phyloP scores from a whole-genome alignment of 2,329 filamentous ascomycete species.

The Cordyceps sp. region DNA sequence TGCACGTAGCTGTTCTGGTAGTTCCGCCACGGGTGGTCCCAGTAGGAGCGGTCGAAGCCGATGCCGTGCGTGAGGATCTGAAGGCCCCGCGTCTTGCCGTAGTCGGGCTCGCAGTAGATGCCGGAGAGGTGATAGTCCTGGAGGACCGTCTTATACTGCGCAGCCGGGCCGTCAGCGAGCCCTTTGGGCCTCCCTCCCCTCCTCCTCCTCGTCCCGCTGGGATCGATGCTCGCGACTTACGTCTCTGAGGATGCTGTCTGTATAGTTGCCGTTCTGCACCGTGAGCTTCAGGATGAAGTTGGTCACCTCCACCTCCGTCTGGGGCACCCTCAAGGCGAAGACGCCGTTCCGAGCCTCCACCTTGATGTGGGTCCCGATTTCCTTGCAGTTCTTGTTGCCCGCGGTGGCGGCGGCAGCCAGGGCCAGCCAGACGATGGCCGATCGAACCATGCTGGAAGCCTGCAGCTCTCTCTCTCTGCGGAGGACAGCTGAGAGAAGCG shows the following conservation, averaged over 20 bases:
- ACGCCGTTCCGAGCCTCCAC: not conserved
- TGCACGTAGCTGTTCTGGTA: conserved; percentile 48
- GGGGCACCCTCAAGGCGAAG: not conserved
- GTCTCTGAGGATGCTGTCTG: not conserved
- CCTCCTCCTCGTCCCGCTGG: not conserved
- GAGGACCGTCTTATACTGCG: not conserved
- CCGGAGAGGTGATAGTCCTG: conserved; percentile 37
- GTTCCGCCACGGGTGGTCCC: conserved; percentile 39
- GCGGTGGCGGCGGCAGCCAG: not conserved
- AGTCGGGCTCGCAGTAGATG: conserved; percentile 42
- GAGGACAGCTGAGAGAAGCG: too few relatives aligned
- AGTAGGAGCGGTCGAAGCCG: conserved; percentile 34
- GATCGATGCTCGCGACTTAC: not conserved
- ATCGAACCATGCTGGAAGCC: too few relatives aligned
- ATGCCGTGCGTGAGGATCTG: conserved; percentile 25
- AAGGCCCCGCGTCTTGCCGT: conserved; percentile 17
- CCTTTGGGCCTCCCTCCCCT: too few relatives aligned
- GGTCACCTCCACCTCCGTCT: not conserved
- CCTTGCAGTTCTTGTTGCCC: not conserved
- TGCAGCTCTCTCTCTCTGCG: too few relatives aligned
- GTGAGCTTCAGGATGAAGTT: not conserved
- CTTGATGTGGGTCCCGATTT: not conserved
- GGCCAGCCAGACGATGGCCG: too few relatives aligned
- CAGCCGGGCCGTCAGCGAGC: not conserved
- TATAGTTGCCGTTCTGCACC: not conserved